Evolutionary conservation across 2,329 filamentous ascomycete species (phyloP), one percentile per base, ranked within the genome.

Genomic region (Aspergillus jensenii): DNA sequence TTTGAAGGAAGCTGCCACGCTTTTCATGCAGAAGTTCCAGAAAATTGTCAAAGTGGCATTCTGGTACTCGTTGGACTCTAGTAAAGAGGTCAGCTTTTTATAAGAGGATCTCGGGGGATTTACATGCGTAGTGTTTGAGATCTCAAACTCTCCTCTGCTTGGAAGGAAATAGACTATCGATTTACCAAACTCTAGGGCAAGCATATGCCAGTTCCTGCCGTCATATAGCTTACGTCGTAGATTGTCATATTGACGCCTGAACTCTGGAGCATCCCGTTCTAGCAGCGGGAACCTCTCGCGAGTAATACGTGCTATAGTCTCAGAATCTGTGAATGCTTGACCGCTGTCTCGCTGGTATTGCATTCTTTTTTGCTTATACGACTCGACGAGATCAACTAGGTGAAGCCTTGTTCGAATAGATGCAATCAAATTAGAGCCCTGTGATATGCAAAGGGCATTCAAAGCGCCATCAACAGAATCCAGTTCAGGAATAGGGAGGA

Each of bases 151-250:
- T 40, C 47, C 47, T 25, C 33, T 39, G 47, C 47, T 50, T 50
- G 47, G 47, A 50, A 50, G 47, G 25, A 50, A 50, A 50, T 50
- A 50, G 47, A 50, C 47, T 23, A 50, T 50, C 25, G 47, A 50
- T 50, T 50, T 50, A 50, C 47, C 47, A 50, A 50, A 50, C 47
- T 50, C 47, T 40, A 50, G 33, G 33, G 33, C 47, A 50, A 50
- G 47, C 35, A 50, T 50, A 50, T 50, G 47, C 47, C 47, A 50
- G 47, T 50, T 50, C 31, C 47, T 39, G 47, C 47, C 15, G 19
- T 50, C 19, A 50, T 50, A 50, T 40, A 40, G 47, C 25, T 50
- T 50, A 50, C 47, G 19, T 50, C 19, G 33, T 50, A 50, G 47
- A 21, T 15, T 50, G n/a, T 49, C 8, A 49, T 49, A 49, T 49